These are phyloP conservation scores for Pythium utonaiense DNA, from an alignment of 352 stramenopile genomes.

Conservation along the genomic window DNA sequence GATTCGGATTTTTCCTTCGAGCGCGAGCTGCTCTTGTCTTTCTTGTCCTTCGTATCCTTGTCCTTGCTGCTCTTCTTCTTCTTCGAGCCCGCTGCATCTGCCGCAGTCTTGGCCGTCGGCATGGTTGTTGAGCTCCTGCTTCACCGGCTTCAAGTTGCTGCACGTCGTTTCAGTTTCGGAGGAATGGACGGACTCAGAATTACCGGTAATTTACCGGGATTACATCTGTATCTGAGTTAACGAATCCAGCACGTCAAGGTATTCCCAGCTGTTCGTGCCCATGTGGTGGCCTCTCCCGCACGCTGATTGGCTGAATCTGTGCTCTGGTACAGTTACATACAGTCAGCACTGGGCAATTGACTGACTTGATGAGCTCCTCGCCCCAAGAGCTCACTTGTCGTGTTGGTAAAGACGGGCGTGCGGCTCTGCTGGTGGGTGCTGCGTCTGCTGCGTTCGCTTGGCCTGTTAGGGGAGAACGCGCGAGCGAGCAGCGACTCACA, in stretches of 20 bases:
- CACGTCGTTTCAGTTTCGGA: constrained; percentile 1
- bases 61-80: constrained; percentile 20
- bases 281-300: not conserved
- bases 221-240: not conserved
- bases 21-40: constrained; percentile 24
- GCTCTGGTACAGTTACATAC: not conserved
- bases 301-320: not conserved
- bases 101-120: constrained; percentile 4
- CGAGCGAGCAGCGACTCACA: not conserved
- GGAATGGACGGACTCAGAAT: not conserved
- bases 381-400: not conserved
- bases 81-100: constrained; percentile 11
- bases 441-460: not conserved
- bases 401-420: constrained; percentile 1
- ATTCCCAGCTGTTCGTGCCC: not conserved
- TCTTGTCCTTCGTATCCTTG: constrained; percentile 13
- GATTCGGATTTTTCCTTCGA: constrained; percentile 29
- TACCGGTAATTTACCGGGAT: not conserved
- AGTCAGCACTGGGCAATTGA: not conserved
- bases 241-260: not conserved
- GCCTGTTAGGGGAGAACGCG: not conserved
- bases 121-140: not conserved
- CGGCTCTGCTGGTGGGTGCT: not conserved
- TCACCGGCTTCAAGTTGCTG: constrained; percentile 15
- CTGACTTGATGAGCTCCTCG: not conserved